These are phyloP conservation scores for Monosporascus sp. DNA, from an alignment of 2,329 filamentous ascomycete species.

Conservation along the genomic window DNA sequence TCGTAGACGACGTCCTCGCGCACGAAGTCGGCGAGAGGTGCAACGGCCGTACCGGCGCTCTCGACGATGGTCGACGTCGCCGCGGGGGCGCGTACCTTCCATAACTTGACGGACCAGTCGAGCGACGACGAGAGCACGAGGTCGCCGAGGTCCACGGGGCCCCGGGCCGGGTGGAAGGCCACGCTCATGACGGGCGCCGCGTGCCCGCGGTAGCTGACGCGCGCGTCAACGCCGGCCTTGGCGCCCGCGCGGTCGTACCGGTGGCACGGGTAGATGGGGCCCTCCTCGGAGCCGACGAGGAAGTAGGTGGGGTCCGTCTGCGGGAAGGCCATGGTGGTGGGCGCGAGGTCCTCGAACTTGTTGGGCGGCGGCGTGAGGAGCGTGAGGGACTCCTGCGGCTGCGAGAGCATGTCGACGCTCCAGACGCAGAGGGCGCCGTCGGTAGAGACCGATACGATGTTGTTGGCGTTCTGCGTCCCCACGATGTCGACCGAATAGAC, in stretches of 20 bases:
- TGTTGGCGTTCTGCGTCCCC: constrained; percentile 97
- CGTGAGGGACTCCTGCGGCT: constrained; percentile 90
- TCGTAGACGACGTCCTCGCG: constrained; percentile 97
- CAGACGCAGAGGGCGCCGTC: constrained; percentile 96
- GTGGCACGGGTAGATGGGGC: constrained; percentile 92
- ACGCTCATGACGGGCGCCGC: constrained; percentile 93
- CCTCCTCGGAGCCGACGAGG: constrained; percentile 93
- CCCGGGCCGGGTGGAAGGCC: constrained; percentile 88
- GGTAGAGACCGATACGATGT: constrained; percentile 94
- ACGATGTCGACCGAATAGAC: constrained; percentile 95
- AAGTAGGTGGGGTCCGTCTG: constrained; percentile 96
- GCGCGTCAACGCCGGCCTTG: constrained; percentile 88
- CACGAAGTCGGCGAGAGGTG: constrained; percentile 81
- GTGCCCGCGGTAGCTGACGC: constrained; percentile 84
- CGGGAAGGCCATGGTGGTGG: constrained; percentile 91
- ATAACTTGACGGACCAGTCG: constrained; percentile 96
- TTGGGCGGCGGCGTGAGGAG: constrained; percentile 78
- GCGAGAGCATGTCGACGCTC: constrained; percentile 96
- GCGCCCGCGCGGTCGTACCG: constrained; percentile 95
- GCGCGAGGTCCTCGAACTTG: constrained; percentile 90
- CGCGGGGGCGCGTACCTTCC: constrained; percentile 83
- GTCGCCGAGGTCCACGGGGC: constrained; percentile 90
- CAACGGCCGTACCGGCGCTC: constrained; percentile 45
- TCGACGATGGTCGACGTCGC: constrained; percentile 58
- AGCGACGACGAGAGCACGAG: constrained; percentile 86